phyloP scores from a whole-genome alignment of 2,329 filamentous ascomycete genomes.

The Penicillium polonicum region DNA sequence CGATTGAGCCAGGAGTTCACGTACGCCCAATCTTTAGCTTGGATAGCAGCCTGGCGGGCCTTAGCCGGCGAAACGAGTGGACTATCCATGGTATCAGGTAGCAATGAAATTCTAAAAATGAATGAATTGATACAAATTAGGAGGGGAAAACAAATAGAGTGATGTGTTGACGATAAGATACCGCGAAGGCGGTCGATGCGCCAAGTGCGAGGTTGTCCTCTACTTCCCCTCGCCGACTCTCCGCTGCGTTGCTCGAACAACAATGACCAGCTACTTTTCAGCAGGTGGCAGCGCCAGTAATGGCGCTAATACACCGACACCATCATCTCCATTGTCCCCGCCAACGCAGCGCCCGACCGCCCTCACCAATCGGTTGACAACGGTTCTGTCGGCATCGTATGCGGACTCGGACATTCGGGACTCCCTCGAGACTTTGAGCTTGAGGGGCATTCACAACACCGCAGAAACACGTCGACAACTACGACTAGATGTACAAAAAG shows the following conservation, averaged over 20 bases:
- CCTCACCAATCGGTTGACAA: conserved; percentile 76
- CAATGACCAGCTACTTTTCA: conserved; percentile 40
- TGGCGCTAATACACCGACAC: conserved; percentile 26
- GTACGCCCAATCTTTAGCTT: conserved; percentile 87
- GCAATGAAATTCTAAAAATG: not conserved
- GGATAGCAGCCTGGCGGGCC: conserved; percentile 72
- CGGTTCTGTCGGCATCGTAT: conserved; percentile 86
- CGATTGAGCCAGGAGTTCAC: conserved; percentile 78
- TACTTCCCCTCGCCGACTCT: conserved; percentile 20
- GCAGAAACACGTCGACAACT: conserved; percentile 75
- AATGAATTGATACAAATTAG: not conserved
- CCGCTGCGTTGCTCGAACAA: conserved; percentile 11
- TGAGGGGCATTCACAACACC: conserved; percentile 68
- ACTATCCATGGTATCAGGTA: conserved; percentile 32
- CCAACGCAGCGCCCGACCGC: conserved; percentile 55
- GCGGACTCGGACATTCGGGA: conserved; percentile 89
- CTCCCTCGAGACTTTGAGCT: conserved; percentile 74
- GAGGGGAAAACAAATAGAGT: not conserved
- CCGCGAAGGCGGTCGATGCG: conserved; percentile 23
- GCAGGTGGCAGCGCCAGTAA: conserved; percentile 26
- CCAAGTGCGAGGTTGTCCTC: conserved; percentile 18
- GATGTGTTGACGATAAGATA: conserved; percentile 21
- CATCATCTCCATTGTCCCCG: conserved; percentile 33
- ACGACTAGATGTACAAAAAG: conserved; percentile 80
- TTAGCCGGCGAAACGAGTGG: conserved; percentile 61